Conservation (phyloP, 805 yeast genomes). For the Spathaspora arborariae region DNA sequence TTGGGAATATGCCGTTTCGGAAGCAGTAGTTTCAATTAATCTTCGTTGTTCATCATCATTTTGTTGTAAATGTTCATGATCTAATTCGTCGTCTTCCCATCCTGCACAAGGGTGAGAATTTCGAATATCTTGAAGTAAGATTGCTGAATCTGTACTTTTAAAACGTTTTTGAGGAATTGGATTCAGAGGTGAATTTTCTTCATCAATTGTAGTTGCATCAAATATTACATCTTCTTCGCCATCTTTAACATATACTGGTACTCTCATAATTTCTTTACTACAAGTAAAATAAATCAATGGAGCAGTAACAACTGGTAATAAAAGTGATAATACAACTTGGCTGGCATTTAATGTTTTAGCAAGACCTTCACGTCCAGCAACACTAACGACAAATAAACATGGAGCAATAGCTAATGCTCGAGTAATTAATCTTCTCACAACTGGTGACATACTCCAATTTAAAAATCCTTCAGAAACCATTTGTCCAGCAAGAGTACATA, state of each 20-base stretch:
- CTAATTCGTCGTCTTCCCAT: slow-evolving; percentile 35
- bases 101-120: slow-evolving; percentile 41
- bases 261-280: slow-evolving; percentile 61
- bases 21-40: slow-evolving; percentile 8
- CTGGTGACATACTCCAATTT: slow-evolving; percentile 77
- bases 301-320: slow-evolving; percentile 83
- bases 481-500: slow-evolving; percentile 90
- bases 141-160: slow-evolving; percentile 36
- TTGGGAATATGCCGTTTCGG: slow-evolving; percentile 1
- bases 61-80: slow-evolving; percentile 3
- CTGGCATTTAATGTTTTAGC: slow-evolving; percentile 70
- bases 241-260: slow-evolving; percentile 33
- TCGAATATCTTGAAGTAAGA: slow-evolving; percentile 36
- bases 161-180: slow-evolving; percentile 16
- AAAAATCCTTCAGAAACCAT: slow-evolving; percentile 90
- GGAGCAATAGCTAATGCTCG: slow-evolving; percentile 83
- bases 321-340: slow-evolving; percentile 77
- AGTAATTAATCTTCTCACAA: slow-evolving; percentile 73
- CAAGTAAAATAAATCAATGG: slow-evolving; percentile 84
- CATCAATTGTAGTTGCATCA: slow-evolving; percentile 8
- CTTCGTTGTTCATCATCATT: slow-evolving; percentile 14
- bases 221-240: slow-evolving; percentile 23
- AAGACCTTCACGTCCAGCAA: slow-evolving; percentile 80
- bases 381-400: slow-evolving; percentile 67
- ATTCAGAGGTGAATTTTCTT: neutral